A percentile compares a stretch with the other conserved stretches of the same genome.
Conservation (phyloP, 202 grass and related monocot species). For the Schoenoplectus tabernaemontani region DNA sequence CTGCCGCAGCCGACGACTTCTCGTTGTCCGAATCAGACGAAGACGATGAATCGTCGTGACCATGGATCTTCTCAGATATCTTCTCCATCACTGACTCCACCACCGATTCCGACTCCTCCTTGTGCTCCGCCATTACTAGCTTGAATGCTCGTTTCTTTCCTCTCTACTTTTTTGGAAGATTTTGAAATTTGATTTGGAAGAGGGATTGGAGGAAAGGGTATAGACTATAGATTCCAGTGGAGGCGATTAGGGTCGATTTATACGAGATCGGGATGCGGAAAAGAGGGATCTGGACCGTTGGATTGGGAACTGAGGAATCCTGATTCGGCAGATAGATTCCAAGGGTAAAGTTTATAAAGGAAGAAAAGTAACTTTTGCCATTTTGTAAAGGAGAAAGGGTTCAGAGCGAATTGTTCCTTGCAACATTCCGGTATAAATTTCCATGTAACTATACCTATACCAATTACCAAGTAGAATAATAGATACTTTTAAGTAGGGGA, state of each 20-base stretch:
- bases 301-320: not conserved
- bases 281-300: constrained; percentile 11
- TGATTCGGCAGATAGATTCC: not conserved
- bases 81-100: constrained; percentile 57
- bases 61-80: constrained; percentile 60
- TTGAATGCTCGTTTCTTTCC: not conserved
- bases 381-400: not conserved
- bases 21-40: constrained; percentile 74
- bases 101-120: constrained; percentile 59
- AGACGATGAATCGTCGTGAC: constrained; percentile 37
- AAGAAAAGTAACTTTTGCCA: not conserved
- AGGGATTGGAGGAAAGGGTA: not conserved
- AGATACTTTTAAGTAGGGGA: too few relatives aligned
- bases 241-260: constrained; percentile 2
- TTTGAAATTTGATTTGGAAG: constrained; percentile 2
- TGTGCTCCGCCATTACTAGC: constrained; percentile 62
- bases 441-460: not conserved
- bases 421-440: not conserved
- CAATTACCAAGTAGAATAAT: not conserved
- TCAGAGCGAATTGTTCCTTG: not conserved
- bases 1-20: constrained; percentile 31
- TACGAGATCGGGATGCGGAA: not conserved
- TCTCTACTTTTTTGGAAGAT: not conserved
- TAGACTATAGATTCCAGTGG: not conserved
- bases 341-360: not conserved